Evolutionary conservation across 164 flowering plant species (phyloP).

Genomic region (Piper betle): DNA sequence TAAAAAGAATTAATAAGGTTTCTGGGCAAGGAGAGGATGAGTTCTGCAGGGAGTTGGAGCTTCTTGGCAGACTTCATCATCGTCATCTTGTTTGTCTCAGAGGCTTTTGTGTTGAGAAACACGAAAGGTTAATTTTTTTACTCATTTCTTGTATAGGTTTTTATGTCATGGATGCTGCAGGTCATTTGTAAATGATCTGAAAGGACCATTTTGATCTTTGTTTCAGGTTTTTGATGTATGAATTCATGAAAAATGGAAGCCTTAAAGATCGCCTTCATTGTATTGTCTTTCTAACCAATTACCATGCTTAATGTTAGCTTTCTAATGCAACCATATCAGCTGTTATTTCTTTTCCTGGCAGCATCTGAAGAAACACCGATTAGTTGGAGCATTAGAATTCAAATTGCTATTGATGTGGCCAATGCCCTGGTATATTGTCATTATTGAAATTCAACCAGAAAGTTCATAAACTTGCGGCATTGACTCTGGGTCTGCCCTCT

Average conservation of each 20-base stretch:
- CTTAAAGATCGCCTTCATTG: slow-evolving; percentile 85
- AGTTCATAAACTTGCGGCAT: not conserved
- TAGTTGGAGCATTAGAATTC: slow-evolving; percentile 76
- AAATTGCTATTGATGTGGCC: slow-evolving; percentile 93
- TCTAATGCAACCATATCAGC: not conserved
- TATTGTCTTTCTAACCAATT: slow-evolving; percentile 20
- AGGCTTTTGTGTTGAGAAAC: slow-evolving; percentile 71
- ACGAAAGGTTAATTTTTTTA: slow-evolving; percentile 46
- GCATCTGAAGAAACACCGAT: slow-evolving; percentile 56
- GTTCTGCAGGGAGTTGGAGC: slow-evolving; percentile 82
- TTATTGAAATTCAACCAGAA: not conserved
- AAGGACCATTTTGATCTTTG: not conserved
- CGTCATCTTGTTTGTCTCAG: slow-evolving; percentile 88
- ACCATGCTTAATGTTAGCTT: not conserved
- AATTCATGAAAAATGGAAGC: slow-evolving; percentile 94
- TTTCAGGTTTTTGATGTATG: slow-evolving; percentile 85
- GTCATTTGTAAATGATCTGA: not conserved
- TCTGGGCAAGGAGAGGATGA: slow-evolving; percentile 78
- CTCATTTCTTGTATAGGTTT: not conserved
- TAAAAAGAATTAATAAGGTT: slow-evolving; percentile 73
- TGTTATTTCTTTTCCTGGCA: slow-evolving; percentile 21
- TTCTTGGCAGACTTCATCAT: slow-evolving; percentile 91
- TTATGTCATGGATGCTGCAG: not conserved
- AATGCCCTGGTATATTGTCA: slow-evolving; percentile 74
- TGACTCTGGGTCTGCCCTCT: not conserved